Percentiles rank a stretch among this genome's conserved stretches.
phyloP scores from a whole-genome alignment of 768 basidiomycete genomes.

The Dictyophora rubrovolvata region DNA sequence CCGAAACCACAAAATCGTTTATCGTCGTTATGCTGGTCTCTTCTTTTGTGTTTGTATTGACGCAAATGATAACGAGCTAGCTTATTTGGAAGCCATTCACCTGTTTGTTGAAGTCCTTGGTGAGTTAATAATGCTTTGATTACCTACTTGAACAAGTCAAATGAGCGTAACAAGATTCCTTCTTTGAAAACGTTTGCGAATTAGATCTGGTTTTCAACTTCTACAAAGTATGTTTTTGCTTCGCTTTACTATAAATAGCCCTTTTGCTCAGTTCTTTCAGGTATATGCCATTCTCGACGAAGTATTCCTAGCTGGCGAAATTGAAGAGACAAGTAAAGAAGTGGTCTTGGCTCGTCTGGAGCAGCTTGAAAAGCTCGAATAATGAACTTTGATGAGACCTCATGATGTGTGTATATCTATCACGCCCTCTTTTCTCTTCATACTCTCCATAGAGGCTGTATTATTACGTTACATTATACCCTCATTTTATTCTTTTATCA shows the following conservation, averaged over 20 bases:
- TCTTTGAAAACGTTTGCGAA: conserved; percentile 99
- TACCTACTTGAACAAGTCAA: not conserved
- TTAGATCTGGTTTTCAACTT: conserved; percentile 98
- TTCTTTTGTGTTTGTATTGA: conserved; percentile 98
- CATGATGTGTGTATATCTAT: no score
- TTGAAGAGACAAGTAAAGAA: conserved; percentile 96
- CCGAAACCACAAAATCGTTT: conserved; percentile 95
- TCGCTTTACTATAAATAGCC: not conserved
- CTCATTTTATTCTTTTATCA: no score
- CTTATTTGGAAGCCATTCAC: conserved; percentile 95
- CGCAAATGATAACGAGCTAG: conserved; percentile 95
- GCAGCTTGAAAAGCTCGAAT: conserved; percentile 89
- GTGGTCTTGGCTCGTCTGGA: conserved; percentile 88
- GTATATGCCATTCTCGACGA: conserved; percentile 98
- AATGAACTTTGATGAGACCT: conserved; percentile 12
- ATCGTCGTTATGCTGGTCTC: conserved; percentile 91
- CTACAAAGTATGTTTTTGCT: conserved; percentile 59
- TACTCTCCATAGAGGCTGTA: no score
- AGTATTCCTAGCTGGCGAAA: conserved; percentile 95
- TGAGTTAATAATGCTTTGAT: conserved; percentile 26
- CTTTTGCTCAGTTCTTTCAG: conserved; percentile 28
- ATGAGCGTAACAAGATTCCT: conserved; percentile 56
- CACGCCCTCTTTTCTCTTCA: no score
- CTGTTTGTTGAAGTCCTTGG: conserved; percentile 97
- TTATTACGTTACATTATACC: no score